These are phyloP conservation scores for Penicillium waksmanii DNA, from an alignment of 495 filamentous ascomycete species.

Conservation along the genomic window DNA sequence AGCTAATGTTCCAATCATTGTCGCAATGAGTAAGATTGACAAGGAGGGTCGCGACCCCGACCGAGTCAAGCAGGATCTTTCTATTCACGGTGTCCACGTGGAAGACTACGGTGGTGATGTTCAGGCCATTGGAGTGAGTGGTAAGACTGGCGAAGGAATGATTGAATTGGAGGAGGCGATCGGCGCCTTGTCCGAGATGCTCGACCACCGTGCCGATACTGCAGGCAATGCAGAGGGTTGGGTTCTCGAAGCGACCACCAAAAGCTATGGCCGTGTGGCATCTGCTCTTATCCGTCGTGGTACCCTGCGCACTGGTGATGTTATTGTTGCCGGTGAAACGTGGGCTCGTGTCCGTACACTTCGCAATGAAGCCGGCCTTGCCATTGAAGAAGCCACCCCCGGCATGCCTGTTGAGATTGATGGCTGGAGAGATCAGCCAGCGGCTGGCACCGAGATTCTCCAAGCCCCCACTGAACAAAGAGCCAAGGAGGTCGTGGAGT, in stretches of 20 bases:
- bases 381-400: slow-evolving; percentile 74
- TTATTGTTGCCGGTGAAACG: slow-evolving; percentile 83
- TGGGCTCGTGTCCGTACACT: slow-evolving; percentile 84
- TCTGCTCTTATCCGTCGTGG: slow-evolving; percentile 88
- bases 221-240: slow-evolving; percentile 85
- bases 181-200: slow-evolving; percentile 78
- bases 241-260: slow-evolving; percentile 92
- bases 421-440: slow-evolving; percentile 90
- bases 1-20: slow-evolving; percentile 94
- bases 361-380: slow-evolving; percentile 79
- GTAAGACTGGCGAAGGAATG: slow-evolving; percentile 94
- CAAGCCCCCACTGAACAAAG: slow-evolving; percentile 77
- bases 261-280: slow-evolving; percentile 82
- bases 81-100: slow-evolving; percentile 82
- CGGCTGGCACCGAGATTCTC: slow-evolving; percentile 86
- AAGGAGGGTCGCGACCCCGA: slow-evolving; percentile 79
- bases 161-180: slow-evolving; percentile 88
- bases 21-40: slow-evolving; percentile 98
- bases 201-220: slow-evolving; percentile 83
- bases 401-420: slow-evolving; percentile 90
- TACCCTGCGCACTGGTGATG: slow-evolving; percentile 78
- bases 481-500: slow-evolving; percentile 80
- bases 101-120: slow-evolving; percentile 96
- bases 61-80: slow-evolving; percentile 84
- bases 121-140: slow-evolving; percentile 86